Evolutionary conservation across 306 rosid species (phyloP).

Genomic region (Styphnolobium japonicum): DNA sequence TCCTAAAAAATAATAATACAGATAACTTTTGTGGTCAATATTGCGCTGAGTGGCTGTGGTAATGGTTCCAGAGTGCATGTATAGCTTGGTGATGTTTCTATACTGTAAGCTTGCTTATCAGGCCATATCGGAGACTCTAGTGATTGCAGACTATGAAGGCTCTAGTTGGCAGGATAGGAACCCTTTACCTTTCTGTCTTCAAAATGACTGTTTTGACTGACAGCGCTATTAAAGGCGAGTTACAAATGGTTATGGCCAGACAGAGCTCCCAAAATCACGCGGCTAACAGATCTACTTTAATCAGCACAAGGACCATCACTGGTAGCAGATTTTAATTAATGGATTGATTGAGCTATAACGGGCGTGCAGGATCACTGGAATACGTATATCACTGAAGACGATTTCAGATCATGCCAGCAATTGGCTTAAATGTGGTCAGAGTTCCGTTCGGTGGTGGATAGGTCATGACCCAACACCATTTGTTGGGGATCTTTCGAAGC

Average conservation of each 20-base stretch:
- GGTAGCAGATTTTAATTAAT: no score
- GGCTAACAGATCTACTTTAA: neutral
- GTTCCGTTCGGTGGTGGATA: slow-evolving; percentile 54
- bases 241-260: slow-evolving; percentile 74
- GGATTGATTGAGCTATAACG: neutral
- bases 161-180: slow-evolving; percentile 55
- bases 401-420: slow-evolving; percentile 38
- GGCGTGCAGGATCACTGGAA: slow-evolving; percentile 39
- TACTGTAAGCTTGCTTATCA: neutral
- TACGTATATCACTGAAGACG: slow-evolving; percentile 39
- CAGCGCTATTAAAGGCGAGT: slow-evolving; percentile 47
- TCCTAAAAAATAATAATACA: no score
- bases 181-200: slow-evolving; percentile 70
- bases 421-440: slow-evolving; percentile 41
- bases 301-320: neutral
- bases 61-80: no score
- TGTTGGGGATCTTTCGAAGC: slow-evolving; percentile 41
- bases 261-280: slow-evolving; percentile 43
- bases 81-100: no score
- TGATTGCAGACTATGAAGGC: slow-evolving; percentile 47
- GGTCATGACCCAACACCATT: slow-evolving; percentile 46
- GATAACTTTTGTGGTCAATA: no score
- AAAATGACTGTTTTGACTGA: slow-evolving; percentile 38
- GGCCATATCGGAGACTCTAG: slow-evolving; percentile 36
- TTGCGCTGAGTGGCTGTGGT: no score